Base-by-base conservation (phyloP, 176 grass and related monocot species). In the Phyllostachys edulis region DNA sequence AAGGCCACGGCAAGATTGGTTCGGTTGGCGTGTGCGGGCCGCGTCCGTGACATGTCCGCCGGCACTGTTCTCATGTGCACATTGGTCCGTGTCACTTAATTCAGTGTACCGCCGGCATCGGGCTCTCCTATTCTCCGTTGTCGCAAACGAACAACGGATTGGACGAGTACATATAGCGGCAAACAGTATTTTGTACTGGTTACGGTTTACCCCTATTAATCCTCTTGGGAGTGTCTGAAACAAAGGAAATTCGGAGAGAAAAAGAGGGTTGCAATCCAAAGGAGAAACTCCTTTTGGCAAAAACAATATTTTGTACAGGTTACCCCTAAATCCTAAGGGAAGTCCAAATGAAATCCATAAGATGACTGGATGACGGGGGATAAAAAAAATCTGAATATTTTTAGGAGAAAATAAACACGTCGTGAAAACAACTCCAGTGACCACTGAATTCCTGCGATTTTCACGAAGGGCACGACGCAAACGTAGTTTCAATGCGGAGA, bases 1-100 rank as follows among this genome's bases (percentile, higher is more conserved):
- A 21, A 76, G 11, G 59, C 27, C 55, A 82, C 37, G 83, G 56
- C 64, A 10, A 8, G 63, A 9, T 36, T 66, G 42, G 2, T 51
- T 63, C 41, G 40, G 81, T 54, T 34, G 67, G 67, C 88, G 73
- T 67, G 84, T 66, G 84, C 78, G 46, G 26, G 66, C 79, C 88
- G 83, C 84, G 78, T 89, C 55, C 42, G 18, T 17, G 51, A 34
- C 49, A 51, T 57, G 67, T 21, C 24, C 29, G 50, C 7, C 65
- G 27, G 3, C n/a, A n/a, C 68, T 9, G 84, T 72, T 86, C 67
- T 50, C 51, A 47, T 54, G 73, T 47, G 59, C 47, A 20, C 45
- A 16, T 24, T 64, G 60, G 18, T 15, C 49, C 47, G 15, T 57
- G 11, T 12, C 29, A 21, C 57, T 23, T 61, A 39, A 7, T 4